Conservation (phyloP, 257 asterid species). For the Forsythia suspensa region DNA sequence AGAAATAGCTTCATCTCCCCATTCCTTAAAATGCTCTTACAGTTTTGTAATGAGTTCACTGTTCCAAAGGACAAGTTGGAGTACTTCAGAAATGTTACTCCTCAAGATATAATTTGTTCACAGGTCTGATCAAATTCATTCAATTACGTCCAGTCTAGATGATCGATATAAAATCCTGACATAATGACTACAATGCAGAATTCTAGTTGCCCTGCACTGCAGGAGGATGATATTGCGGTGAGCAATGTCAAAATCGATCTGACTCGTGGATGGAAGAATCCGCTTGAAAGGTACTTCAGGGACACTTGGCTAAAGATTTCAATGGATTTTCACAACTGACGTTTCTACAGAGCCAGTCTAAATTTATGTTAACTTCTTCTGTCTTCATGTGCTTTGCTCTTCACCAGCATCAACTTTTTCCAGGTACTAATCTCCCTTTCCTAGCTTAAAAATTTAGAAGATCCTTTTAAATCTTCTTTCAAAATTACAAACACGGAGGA, state of each 20-base stretch:
- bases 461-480: background rate
- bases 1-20: constrained; percentile 13
- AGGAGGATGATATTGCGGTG: constrained; percentile 75
- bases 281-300: constrained; percentile 63
- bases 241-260: constrained; percentile 78
- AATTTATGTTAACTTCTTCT: constrained; percentile 22
- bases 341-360: constrained; percentile 10
- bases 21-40: constrained; percentile 26
- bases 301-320: background rate
- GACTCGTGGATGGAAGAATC: constrained; percentile 70
- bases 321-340: background rate
- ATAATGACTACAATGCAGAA: constrained; percentile 41
- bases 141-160: background rate
- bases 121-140: constrained; percentile 54
- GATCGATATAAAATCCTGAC: constrained; percentile 21
- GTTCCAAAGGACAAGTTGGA: constrained; percentile 81
- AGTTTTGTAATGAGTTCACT: constrained; percentile 89
- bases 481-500: background rate
- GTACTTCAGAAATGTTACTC: constrained; percentile 58
- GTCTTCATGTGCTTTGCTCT: constrained; percentile 25
- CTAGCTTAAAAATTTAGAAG: background rate
- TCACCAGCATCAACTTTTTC: constrained; percentile 77
- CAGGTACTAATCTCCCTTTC: constrained; percentile 45
- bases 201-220: constrained; percentile 44
- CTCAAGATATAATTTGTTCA: constrained; percentile 85